A percentile compares a stretch with the other conserved stretches of the same genome.
Conservation (phyloP, 768 basidiomycete species). For the Lentinula boryana region DNA sequence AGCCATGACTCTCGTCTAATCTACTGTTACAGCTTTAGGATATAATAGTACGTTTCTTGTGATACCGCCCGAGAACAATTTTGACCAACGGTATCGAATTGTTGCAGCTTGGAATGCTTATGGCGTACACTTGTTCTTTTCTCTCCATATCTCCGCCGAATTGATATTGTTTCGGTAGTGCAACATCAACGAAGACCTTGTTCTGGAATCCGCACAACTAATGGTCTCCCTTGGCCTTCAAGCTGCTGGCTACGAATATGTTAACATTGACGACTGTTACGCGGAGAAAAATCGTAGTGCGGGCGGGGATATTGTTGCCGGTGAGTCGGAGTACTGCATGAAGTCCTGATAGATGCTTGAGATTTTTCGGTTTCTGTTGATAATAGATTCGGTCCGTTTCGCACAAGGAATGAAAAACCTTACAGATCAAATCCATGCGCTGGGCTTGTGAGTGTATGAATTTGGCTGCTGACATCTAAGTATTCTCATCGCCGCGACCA, state of each 20-base stretch:
- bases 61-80: constrained; percentile 1
- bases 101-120: constrained; percentile 41
- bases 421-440: constrained; percentile 47
- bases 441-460: constrained; percentile 47
- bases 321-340: constrained; percentile 21
- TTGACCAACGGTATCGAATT: neutral
- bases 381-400: constrained; percentile 44
- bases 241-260: constrained; percentile 49
- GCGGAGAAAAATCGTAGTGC: constrained; percentile 48
- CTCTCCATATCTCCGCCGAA: neutral
- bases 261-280: constrained; percentile 66
- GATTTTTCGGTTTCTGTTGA: neutral
- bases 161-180: constrained; percentile 22
- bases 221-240: constrained; percentile 55
- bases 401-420: constrained; percentile 50
- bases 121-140: constrained; percentile 22
- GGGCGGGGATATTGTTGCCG: constrained; percentile 45
- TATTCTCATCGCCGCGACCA: neutral
- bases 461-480: neutral
- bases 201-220: constrained; percentile 42
- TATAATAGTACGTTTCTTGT: constrained; percentile 33
- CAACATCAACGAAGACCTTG: constrained; percentile 41
- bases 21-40: constrained; percentile 26
- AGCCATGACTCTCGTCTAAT: neutral
- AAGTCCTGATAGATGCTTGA: neutral